Evolutionary conservation across 306 rosid species (phyloP).

Genomic region (Canavalia ensiformis): DNA sequence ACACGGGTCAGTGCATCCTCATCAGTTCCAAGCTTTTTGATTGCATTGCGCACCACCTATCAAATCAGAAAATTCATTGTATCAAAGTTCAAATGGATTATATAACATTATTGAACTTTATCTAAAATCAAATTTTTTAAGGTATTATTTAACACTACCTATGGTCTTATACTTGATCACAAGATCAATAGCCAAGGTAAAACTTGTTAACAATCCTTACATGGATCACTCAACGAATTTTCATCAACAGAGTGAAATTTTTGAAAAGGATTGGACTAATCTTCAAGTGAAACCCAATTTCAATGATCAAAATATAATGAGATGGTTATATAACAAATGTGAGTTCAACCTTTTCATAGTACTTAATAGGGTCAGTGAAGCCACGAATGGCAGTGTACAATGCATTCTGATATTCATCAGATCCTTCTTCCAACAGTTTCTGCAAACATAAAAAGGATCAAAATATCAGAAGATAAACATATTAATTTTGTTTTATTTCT

Average conservation of each 20-base stretch:
- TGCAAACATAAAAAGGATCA: conserved; percentile 25
- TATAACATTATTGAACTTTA: too few species aligned
- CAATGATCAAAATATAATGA: conserved; percentile 5
- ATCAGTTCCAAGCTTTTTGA: conserved; percentile 68
- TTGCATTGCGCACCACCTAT: conserved; percentile 68
- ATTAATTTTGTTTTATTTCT: neutral
- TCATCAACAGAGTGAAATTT: neutral
- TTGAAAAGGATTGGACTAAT: neutral
- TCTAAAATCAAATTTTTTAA: too few species aligned
- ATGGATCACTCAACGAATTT: too few species aligned
- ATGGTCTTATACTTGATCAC: too few species aligned
- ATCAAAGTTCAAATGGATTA: neutral
- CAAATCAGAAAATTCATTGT: neutral
- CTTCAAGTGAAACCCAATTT: neutral
- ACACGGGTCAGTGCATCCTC: conserved; percentile 85
- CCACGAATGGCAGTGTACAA: conserved; percentile 65
- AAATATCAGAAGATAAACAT: neutral
- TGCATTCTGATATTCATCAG: conserved; percentile 60
- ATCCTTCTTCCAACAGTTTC: conserved; percentile 64
- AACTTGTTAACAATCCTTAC: too few species aligned
- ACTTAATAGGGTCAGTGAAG: conserved; percentile 69
- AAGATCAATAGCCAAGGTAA: too few species aligned
- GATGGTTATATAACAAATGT: neutral
- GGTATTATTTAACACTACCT: too few species aligned
- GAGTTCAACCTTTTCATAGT: conserved; percentile 76